phyloP scores from a whole-genome alignment of 2,329 filamentous ascomycete species.

The Diaporthe sp. region DNA sequence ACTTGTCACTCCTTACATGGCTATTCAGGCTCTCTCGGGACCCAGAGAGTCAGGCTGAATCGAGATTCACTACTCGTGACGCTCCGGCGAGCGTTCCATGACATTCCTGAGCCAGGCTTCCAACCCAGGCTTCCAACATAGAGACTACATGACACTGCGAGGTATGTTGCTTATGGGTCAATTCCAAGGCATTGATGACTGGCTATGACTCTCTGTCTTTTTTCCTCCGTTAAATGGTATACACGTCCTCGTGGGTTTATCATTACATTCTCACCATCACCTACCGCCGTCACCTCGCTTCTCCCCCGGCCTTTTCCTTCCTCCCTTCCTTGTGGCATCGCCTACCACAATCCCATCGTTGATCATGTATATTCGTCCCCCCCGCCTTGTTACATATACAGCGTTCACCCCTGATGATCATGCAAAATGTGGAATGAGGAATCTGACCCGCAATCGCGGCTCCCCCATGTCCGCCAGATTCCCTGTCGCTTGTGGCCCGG shows the following conservation, averaged over 20 bases:
- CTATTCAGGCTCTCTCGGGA: neutral
- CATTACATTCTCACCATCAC: slow-evolving; percentile 36
- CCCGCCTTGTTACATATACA: slow-evolving; percentile 40
- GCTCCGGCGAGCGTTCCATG: neutral
- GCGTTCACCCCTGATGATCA: slow-evolving; percentile 37
- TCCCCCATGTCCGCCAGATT: slow-evolving; percentile 10
- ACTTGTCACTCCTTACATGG: neutral
- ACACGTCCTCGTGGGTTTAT: slow-evolving; percentile 39
- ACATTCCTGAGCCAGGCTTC: neutral
- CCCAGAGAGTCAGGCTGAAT: neutral
- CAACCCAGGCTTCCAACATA: neutral
- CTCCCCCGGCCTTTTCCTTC: slow-evolving; percentile 6
- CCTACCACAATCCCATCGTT: slow-evolving; percentile 32
- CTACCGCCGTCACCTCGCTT: neutral
- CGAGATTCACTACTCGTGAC: neutral
- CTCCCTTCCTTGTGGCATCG: slow-evolving; percentile 29
- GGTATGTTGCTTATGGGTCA: neutral
- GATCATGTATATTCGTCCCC: slow-evolving; percentile 39
- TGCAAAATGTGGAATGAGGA: slow-evolving; percentile 36
- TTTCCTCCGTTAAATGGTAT: slow-evolving; percentile 37
- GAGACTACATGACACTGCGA: slow-evolving; percentile 13
- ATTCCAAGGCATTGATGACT: slow-evolving; percentile 15
- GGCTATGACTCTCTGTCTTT: slow-evolving; percentile 27
- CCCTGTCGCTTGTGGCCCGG: slow-evolving; percentile 20
- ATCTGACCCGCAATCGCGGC: slow-evolving; percentile 28